Evolutionary conservation across 2,329 filamentous ascomycete species (phyloP).

Genomic region (Talaromyces sp.): DNA sequence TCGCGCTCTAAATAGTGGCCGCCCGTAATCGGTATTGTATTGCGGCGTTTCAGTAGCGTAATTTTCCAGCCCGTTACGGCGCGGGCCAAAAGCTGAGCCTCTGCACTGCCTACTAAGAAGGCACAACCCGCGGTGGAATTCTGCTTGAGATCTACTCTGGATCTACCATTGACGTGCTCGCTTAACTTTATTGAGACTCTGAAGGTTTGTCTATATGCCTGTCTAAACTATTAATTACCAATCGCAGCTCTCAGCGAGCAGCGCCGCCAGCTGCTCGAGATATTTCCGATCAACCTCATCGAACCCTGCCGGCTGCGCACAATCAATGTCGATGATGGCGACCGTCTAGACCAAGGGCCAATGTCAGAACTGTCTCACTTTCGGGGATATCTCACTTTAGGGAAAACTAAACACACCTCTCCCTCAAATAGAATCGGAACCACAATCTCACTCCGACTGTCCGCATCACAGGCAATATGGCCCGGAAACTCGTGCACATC

Average conservation of each 20-base stretch:
- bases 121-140: too few species aligned
- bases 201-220: not conserved
- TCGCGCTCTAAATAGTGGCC: not conserved
- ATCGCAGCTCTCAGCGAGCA: constrained; percentile 38
- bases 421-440: constrained; percentile 36
- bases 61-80: not conserved
- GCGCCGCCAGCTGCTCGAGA: constrained; percentile 34
- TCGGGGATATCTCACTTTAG: too few species aligned
- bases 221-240: constrained; percentile 20
- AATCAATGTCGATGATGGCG: constrained; percentile 45
- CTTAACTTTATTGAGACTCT: not conserved
- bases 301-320: constrained; percentile 37
- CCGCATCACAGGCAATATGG: constrained; percentile 46
- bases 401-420: constrained; percentile 13
- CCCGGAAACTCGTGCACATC: constrained; percentile 41
- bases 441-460: constrained; percentile 45
- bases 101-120: not conserved
- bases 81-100: not conserved
- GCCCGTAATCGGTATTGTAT: not conserved
- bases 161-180: not conserved
- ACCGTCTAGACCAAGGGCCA: constrained; percentile 30
- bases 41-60: not conserved
- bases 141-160: not conserved
- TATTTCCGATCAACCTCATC: constrained; percentile 39
- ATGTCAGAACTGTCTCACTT: too few species aligned